Base-by-base conservation (phyloP, 768 basidiomycete genomes). In the Collybia mongolica region DNA sequence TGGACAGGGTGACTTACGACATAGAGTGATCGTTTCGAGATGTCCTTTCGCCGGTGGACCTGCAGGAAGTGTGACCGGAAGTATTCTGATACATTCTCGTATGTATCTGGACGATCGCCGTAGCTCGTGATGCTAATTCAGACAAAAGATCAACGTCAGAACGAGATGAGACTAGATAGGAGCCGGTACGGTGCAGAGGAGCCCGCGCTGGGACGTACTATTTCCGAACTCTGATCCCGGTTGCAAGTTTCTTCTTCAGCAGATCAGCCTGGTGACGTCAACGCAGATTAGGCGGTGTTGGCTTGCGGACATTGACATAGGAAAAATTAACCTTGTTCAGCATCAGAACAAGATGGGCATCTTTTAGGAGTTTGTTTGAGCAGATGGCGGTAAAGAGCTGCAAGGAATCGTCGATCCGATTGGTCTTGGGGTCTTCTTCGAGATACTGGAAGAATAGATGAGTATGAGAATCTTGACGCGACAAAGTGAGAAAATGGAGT, bases 21-120 rank as follows among this genome's bases (percentile, higher is more conserved):
- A 61, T 82, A 90, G 15, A 90, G 70, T 42, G 76, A 76, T 39
- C 88, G 76, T 49, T 74, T 73, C 15, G 75, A 73, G 24, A 70
- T 66, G 59, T 88, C 86, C 53, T 84, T 83, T 55, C 80, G 77
- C 59, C 79, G 76, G 63, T 92, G 87, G 9, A 83, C 83, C 54
- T 88, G 86, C 22, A 83, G 69, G 60, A 93, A 93, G 64, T 92
- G 90, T n/a, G 85, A 79, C n/a, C 82, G 80, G 72, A 93, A 92
- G 59, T 93, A 92, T 44, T 83, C 79, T 32, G 88, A 77, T 14
- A 85, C 90, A 17, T 78, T 77, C 57, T 86, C 80, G 63, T 74
- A 89, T 45, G 77, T 80, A 56, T 92, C 90, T 26, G 84, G 75
- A 19, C 89, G 77, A 46, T 86, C 77, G 5, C 84, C 85, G 56